Evolutionary conservation across 352 stramenopile genomes (phyloP).

Genomic region (Phytophthora capsici): DNA sequence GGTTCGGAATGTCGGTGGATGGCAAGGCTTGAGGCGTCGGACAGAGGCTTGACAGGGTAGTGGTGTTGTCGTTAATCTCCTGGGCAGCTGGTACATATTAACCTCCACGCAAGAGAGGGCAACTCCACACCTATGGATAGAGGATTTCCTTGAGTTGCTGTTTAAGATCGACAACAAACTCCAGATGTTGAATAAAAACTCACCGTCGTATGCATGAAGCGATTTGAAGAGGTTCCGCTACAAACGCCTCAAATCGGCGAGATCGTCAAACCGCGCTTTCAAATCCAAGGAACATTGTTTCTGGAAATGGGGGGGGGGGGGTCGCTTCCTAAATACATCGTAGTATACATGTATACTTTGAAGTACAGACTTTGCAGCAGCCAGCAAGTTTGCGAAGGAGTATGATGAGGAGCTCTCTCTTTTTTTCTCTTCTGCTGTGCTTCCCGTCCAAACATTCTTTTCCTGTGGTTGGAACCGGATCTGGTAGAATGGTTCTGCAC

Average conservation of each 20-base stretch:
- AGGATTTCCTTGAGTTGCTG: no score
- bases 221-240: constrained; percentile 2
- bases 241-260: constrained; percentile 1
- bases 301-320: no score
- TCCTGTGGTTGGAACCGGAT: no score
- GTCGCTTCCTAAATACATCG: no score
- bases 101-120: neutral
- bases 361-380: neutral
- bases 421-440: no score
- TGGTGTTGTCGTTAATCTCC: neutral
- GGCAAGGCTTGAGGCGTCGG: neutral
- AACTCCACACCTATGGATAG: no score
- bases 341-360: no score
- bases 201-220: neutral
- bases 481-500: no score
- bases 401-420: neutral
- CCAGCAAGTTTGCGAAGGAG: neutral
- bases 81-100: neutral
- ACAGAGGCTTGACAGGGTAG: neutral
- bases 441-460: no score
- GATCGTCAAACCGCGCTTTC: constrained; percentile 1
- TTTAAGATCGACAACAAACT: neutral
- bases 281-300: constrained; percentile 4
- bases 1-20: no score
- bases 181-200: neutral